Conservation (phyloP, 257 asterid genomes). For the Oldenlandia corymbosa region DNA sequence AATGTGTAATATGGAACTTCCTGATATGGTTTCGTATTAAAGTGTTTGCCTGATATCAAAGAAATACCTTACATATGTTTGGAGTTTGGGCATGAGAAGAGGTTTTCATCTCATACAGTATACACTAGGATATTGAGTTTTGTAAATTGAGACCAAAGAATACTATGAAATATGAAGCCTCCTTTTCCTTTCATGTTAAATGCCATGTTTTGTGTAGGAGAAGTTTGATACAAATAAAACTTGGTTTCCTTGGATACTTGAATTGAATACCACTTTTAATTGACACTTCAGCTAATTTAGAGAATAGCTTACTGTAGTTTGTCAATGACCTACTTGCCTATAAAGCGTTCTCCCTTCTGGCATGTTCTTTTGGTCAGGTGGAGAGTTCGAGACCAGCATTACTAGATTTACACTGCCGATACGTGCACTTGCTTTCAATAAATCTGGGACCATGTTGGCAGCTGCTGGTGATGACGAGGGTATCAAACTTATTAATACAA, state of each 20-base stretch:
- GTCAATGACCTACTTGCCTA: neutral
- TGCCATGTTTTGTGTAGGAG: neutral
- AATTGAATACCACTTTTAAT: neutral
- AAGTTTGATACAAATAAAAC: neutral
- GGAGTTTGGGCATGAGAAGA: neutral
- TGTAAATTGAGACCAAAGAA: neutral
- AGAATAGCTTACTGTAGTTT: neutral
- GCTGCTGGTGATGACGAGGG: constrained; percentile 98
- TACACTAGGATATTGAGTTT: neutral
- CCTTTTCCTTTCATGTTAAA: neutral
- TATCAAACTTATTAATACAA: constrained; percentile 81
- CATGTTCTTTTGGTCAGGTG: constrained; percentile 43
- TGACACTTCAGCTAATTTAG: neutral
- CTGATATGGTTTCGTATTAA: too few species aligned
- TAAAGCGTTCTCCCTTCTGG: neutral
- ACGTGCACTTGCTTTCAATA: constrained; percentile 79
- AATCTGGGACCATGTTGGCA: constrained; percentile 85
- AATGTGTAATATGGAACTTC: too few species aligned
- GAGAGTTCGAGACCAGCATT: constrained; percentile 87
- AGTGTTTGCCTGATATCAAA: neutral
- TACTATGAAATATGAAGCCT: neutral
- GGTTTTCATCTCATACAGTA: neutral
- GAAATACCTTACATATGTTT: neutral
- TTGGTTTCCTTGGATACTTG: neutral
- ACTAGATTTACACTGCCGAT: constrained; percentile 92